These are phyloP conservation scores for Taphrina sp. DNA, from an alignment of 1,139 yeast genomes.

Conservation along the genomic window DNA sequence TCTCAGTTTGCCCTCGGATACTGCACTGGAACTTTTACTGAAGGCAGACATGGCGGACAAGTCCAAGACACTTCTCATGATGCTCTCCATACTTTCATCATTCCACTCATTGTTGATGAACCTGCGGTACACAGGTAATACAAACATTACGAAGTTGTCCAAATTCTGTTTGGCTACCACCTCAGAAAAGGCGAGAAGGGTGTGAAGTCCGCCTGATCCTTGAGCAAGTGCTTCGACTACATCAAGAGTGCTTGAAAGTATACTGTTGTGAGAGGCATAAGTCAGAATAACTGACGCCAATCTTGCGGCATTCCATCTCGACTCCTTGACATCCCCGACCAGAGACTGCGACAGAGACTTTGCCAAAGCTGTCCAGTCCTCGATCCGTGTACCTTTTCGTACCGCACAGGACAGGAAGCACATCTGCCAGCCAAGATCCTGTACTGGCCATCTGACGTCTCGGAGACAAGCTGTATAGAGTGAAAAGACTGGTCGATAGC, in stretches of 20 bases:
- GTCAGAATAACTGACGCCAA: conserved; percentile 24
- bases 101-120: conserved; percentile 5
- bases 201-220: background rate
- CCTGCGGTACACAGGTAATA: conserved; percentile 12
- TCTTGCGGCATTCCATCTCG: conserved; percentile 30
- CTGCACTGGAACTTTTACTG: background rate
- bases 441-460: background rate
- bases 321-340: background rate
- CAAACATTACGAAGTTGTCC: conserved; percentile 4
- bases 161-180: conserved; percentile 15
- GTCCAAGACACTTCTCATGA: conserved; percentile 9
- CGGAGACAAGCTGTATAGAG: background rate
- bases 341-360: conserved; percentile 26
- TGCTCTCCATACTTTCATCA: background rate
- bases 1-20: conserved; percentile 1
- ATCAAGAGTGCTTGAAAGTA: too few relatives aligned
- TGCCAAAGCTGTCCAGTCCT: conserved; percentile 42
- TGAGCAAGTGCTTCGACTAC: too few relatives aligned
- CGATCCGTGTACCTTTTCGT: conserved; percentile 47
- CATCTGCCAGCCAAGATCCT: conserved; percentile 18
- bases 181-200: conserved; percentile 26
- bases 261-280: conserved; percentile 15
- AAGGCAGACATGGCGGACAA: conserved; percentile 1
- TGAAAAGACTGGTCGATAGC: conserved; percentile 21
- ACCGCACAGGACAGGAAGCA: conserved; percentile 26